phyloP scores from a whole-genome alignment of 2,329 filamentous ascomycete genomes.

The Ophiosphaerella korrae region DNA sequence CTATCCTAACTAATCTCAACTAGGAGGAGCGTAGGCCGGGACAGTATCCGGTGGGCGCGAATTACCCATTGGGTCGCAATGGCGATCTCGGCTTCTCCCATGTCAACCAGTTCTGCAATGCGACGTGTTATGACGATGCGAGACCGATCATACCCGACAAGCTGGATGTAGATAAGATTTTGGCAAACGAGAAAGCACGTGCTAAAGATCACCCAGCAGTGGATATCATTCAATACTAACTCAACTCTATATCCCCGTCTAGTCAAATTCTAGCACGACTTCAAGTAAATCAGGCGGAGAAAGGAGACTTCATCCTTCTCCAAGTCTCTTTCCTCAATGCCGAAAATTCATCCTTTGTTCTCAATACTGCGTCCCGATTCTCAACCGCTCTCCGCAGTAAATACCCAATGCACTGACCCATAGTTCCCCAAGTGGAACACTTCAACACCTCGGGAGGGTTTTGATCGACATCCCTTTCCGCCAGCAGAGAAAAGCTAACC shows the following conservation, averaged over 20 bases:
- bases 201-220: not conserved
- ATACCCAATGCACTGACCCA: slow-evolving; percentile 80
- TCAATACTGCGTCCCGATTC: slow-evolving; percentile 64
- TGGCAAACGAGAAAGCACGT: not conserved
- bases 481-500: slow-evolving; percentile 63
- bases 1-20: not conserved
- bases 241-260: too few relatives aligned
- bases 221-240: slow-evolving; percentile 13
- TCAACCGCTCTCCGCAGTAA: slow-evolving; percentile 62
- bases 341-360: slow-evolving; percentile 44
- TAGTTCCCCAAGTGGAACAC: slow-evolving; percentile 62
- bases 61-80: not conserved
- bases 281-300: not conserved
- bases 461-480: slow-evolving; percentile 23
- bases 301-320: slow-evolving; percentile 16
- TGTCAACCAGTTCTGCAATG: not conserved
- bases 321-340: slow-evolving; percentile 32
- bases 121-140: not conserved
- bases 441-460: slow-evolving; percentile 59
- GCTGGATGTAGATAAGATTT: not conserved
- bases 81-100: slow-evolving; percentile 7
- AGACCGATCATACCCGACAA: slow-evolving; percentile 9
- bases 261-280: too few relatives aligned
- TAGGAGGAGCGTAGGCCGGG: not conserved
- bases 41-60: not conserved